Conservation (phyloP, 164 flowering plant genomes). For the Stephania yunnanensis region DNA sequence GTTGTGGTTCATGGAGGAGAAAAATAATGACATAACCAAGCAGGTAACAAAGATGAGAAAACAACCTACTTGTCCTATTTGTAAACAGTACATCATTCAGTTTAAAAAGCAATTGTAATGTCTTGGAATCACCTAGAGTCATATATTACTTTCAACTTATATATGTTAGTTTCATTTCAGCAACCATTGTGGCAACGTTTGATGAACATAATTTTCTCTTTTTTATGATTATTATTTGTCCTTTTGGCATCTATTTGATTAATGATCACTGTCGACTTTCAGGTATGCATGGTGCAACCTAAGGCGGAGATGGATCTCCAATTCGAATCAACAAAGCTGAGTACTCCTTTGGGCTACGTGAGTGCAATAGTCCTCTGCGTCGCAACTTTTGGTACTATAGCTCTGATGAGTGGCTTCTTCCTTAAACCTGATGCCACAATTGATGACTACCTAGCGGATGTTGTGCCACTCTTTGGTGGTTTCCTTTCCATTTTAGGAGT, state of each 20-base stretch:
- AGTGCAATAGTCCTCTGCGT: slow-evolving; percentile 70
- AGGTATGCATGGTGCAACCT: slow-evolving; percentile 98
- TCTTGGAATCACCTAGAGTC: neutral
- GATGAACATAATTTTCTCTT: too few species aligned
- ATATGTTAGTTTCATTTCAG: neutral
- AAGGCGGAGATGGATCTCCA: slow-evolving; percentile 88
- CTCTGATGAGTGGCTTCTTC: slow-evolving; percentile 89
- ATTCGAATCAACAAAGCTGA: slow-evolving; percentile 72
- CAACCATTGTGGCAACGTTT: too few species aligned
- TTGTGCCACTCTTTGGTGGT: slow-evolving; percentile 88
- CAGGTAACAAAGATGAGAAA: slow-evolving; percentile 42
- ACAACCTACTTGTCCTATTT: neutral
- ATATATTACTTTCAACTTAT: too few species aligned
- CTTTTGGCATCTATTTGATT: neutral
- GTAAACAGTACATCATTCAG: neutral
- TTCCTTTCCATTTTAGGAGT: slow-evolving; percentile 79
- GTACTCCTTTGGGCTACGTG: slow-evolving; percentile 86
- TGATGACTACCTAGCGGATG: slow-evolving; percentile 81
- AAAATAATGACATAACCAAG: slow-evolving; percentile 63
- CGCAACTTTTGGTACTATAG: slow-evolving; percentile 84
- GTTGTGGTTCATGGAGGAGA: slow-evolving; percentile 93
- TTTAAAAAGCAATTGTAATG: neutral
- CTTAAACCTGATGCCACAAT: slow-evolving; percentile 83
- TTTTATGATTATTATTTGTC: neutral
- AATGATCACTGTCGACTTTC: neutral